Evolutionary conservation across 2,329 filamentous ascomycete species (phyloP).

Genomic region (Neurospora sp.): DNA sequence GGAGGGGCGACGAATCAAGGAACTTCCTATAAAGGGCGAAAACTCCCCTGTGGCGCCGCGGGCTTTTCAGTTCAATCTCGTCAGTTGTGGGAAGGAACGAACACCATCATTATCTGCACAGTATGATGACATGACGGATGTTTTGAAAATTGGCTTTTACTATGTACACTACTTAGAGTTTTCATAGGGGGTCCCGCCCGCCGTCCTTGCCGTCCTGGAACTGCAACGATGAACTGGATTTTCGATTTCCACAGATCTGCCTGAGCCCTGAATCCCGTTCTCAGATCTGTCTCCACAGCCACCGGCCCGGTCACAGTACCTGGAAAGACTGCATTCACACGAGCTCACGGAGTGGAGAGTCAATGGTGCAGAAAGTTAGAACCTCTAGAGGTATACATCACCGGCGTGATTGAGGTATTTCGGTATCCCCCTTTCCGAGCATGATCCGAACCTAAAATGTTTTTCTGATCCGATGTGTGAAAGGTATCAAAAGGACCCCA

Average conservation of each 20-base stretch:
- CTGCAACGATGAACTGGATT: background rate
- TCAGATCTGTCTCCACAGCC: background rate
- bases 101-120: background rate
- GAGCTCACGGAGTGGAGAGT: background rate
- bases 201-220: background rate
- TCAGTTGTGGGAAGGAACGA: background rate
- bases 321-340: background rate
- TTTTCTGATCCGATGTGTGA: background rate
- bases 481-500: background rate
- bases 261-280: background rate
- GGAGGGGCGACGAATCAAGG: no score
- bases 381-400: no score
- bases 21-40: background rate
- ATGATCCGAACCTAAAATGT: background rate
- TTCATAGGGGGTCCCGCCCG: background rate
- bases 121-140: background rate
- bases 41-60: background rate
- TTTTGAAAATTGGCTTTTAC: background rate
- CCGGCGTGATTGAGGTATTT: background rate
- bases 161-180: background rate
- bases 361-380: background rate
- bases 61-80: background rate
- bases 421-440: background rate
- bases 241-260: background rate
- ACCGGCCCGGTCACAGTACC: background rate